Evolutionary conservation across 2,329 filamentous ascomycete species (phyloP), one percentile per base, ranked within the genome.

Genomic region (Sclerotinia borealis): DNA sequence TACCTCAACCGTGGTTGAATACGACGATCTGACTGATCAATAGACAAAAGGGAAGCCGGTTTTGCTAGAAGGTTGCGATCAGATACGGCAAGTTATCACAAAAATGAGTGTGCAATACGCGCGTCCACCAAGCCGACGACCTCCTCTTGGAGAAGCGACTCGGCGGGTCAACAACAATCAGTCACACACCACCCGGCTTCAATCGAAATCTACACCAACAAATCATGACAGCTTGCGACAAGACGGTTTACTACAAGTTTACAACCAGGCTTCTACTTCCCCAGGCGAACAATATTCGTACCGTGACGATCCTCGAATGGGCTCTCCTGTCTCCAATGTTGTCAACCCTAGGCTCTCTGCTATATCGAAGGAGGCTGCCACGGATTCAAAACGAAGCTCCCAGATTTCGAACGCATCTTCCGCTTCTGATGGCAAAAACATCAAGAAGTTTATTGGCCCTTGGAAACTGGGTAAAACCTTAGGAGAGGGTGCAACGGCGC

Each of bases 391-490:
- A 25, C 76, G 77, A 36, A 72, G 73, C 43, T 80, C 78, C 0
- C 75, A 77, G 55, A 71, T 76, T 56, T 78, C 76, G 11, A 75
- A 73, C 45, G 69, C 70, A 34, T 78, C 77, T 3, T 75, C 73
- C 2, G 76, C 66, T 29, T 74, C 70, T 36, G 75, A 71, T 66
- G 65, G 69, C 27, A 71, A 69, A 61, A 65, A 66, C 13, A 65
- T 74, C 67, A 88, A 88, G 77, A 91, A 89, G 13, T 89, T 92
- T 71, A 91, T 99, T 71, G 95, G 95, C 0, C 93, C 93, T 68
- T 99, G 95, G 95, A 87, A 93, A 68, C 79, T 99, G 4, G 95
- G 95, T 8, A 92, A 85, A 74, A 96, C 91, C 0, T 81, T 99
- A 34, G 95, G 95, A 0, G 90, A 91, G 70, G 95, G 95, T 3